Base-by-base conservation (phyloP, 371 early-diverging fungal genomes). In the Mucor circinelloides region DNA sequence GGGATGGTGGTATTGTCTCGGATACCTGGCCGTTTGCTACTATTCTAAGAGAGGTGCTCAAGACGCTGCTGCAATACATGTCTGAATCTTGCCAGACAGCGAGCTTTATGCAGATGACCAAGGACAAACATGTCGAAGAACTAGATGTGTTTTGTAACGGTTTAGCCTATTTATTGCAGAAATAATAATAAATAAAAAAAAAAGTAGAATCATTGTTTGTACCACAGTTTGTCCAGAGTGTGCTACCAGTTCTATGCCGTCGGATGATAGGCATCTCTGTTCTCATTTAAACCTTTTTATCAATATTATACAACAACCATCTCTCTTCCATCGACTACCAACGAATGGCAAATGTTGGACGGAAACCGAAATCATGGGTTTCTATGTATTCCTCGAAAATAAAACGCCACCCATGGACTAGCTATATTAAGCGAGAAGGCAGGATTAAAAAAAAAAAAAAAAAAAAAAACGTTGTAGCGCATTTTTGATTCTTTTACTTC, bases 1-100 rank as follows among this genome's bases (percentile, higher is more conserved):
- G 13, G 8, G 70, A 67, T 50, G 75, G 66, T 15, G 77, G 77
- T 21, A 66, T 76, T 13, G 1, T 36, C 10, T 72, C 74, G 10
- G 55, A 66, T 27, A 65, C 69, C 0, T 80, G 77, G 80, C 77
- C 77, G 0, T 80, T 80, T 44, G 52, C 67, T 6, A 44, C 13
- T 3, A 32, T 77, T 10, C 12, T 77, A 0, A 42, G 50, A 19
- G 62, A 59, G 40, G 52, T 62, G 10, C 30, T 76, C 0, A 68
- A 67, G 42, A 17, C 59, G 1, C 58, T 72, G 2, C 7, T 63
- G 0, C 63, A 60, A 6, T 58, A 67, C 56, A 50, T 73, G 23
- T 48, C 69, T 3, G 21, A 42, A 13, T 55, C 66, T 2, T 58
- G 62, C 42, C 44, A 64, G 15, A 72, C 75, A 2, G 2, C 28